These are phyloP conservation scores for Amanita pseudoporphyria DNA, from an alignment of 768 basidiomycete genomes.

Conservation along the genomic window DNA sequence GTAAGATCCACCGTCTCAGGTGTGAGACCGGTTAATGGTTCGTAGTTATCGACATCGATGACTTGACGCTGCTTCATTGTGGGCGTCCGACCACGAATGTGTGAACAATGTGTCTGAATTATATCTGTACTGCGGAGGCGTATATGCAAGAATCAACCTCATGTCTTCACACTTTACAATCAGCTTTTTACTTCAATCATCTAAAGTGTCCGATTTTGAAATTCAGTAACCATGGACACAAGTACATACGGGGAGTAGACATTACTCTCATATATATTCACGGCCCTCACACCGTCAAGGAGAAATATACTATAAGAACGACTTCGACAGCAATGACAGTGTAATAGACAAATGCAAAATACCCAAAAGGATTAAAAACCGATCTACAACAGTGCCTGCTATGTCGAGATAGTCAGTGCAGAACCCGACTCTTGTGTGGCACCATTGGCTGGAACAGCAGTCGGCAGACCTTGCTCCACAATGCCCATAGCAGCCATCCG, in stretches of 20 bases:
- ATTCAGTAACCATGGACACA: not conserved
- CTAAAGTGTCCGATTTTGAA: not conserved
- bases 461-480: slow-evolving; percentile 8
- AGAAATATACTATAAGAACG: slow-evolving; percentile 5
- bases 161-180: not conserved
- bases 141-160: not conserved
- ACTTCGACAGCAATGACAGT: slow-evolving; percentile 7
- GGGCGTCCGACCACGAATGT: not conserved
- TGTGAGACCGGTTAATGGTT: not conserved
- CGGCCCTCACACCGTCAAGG: slow-evolving; percentile 5
- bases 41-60: slow-evolving; percentile 3
- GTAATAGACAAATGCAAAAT: slow-evolving; percentile 4
- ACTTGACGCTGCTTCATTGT: not conserved
- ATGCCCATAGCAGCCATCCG: slow-evolving; percentile 17
- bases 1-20: slow-evolving; percentile 1
- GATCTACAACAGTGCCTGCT: not conserved
- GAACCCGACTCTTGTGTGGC: not conserved
- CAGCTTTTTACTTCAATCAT: too few species aligned
- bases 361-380: not conserved
- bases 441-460: not conserved
- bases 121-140: too few species aligned
- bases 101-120: not conserved
- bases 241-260: not conserved
- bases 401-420: not conserved
- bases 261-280: not conserved